Evolutionary conservation across 2,329 filamentous ascomycete species (phyloP).

Genomic region (Ophiostoma piceae): DNA sequence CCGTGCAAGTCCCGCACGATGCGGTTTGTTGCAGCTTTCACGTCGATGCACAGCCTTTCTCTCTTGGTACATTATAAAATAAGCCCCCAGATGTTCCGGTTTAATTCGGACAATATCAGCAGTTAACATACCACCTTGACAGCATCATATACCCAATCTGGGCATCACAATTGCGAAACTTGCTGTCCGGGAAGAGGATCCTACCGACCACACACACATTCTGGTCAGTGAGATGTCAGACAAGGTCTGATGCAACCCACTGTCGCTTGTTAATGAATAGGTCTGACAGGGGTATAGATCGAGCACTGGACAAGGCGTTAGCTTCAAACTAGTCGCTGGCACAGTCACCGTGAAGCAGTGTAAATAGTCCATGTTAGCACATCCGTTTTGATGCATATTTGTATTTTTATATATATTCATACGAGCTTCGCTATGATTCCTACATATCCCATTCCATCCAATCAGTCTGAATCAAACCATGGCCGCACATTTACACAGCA

Average conservation of each 20-base stretch:
- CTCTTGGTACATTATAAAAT: neutral
- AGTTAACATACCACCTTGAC: neutral
- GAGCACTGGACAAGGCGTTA: neutral
- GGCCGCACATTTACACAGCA: constrained; percentile 23
- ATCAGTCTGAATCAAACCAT: neutral
- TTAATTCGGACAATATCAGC: neutral
- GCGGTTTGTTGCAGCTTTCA: neutral
- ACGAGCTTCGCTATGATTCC: neutral
- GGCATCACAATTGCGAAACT: neutral
- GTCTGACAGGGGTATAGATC: neutral
- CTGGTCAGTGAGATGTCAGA: neutral
- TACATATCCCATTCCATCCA: neutral
- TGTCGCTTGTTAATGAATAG: neutral
- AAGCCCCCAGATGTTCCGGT: neutral
- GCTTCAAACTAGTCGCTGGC: neutral
- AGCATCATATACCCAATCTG: neutral
- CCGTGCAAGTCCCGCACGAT: neutral
- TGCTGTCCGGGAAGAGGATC: neutral
- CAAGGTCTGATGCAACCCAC: constrained; percentile 1
- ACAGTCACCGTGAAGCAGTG: neutral
- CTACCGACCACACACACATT: neutral
- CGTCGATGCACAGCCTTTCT: neutral
- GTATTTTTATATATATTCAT: neutral
- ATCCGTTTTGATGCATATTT: neutral
- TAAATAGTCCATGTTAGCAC: neutral